phyloP scores from a whole-genome alignment of 2,329 filamentous ascomycete genomes.

The Diaporthe ampelina region DNA sequence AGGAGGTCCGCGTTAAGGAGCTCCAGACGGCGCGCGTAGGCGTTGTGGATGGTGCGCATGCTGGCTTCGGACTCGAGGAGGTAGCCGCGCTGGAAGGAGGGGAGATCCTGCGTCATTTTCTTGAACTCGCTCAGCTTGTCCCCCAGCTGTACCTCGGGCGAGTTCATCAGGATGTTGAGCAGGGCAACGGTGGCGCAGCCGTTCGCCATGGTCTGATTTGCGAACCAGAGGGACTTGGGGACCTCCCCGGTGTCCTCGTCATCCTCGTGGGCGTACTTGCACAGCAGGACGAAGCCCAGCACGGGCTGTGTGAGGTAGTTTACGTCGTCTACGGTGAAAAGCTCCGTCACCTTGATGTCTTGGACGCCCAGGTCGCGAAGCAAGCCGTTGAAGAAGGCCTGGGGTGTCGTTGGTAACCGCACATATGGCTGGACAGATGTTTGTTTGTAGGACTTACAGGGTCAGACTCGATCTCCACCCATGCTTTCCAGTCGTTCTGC shows the following conservation, averaged over 20 bases:
- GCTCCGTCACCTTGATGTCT: constrained; percentile 81
- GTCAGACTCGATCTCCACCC: constrained; percentile 90
- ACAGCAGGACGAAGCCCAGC: constrained; percentile 91
- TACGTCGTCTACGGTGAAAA: constrained; percentile 80
- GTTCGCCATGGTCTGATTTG: constrained; percentile 89
- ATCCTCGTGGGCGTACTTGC: constrained; percentile 74
- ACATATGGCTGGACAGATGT: not conserved
- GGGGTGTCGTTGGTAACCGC: constrained; percentile 19
- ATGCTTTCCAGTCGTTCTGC: constrained; percentile 75
- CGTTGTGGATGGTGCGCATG: constrained; percentile 88
- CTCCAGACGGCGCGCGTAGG: constrained; percentile 85
- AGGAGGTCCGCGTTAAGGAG: constrained; percentile 79
- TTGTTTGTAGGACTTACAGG: constrained; percentile 68
- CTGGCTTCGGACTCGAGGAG: constrained; percentile 80
- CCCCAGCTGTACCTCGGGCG: constrained; percentile 75
- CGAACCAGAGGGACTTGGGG: constrained; percentile 84
- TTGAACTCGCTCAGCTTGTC: constrained; percentile 81
- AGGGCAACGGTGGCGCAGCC: constrained; percentile 94
- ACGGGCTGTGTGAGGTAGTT: constrained; percentile 78
- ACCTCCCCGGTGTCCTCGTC: constrained; percentile 67
- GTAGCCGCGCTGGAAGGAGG: constrained; percentile 81
- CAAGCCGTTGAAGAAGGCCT: constrained; percentile 90
- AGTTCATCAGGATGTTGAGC: constrained; percentile 94
- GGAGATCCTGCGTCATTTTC: constrained; percentile 75
- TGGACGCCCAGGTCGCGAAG: constrained; percentile 82